Percentiles rank a stretch among this genome's conserved stretches.
Conservation (phyloP, 2,329 filamentous ascomycete species). For the Diaporthe citri region DNA sequence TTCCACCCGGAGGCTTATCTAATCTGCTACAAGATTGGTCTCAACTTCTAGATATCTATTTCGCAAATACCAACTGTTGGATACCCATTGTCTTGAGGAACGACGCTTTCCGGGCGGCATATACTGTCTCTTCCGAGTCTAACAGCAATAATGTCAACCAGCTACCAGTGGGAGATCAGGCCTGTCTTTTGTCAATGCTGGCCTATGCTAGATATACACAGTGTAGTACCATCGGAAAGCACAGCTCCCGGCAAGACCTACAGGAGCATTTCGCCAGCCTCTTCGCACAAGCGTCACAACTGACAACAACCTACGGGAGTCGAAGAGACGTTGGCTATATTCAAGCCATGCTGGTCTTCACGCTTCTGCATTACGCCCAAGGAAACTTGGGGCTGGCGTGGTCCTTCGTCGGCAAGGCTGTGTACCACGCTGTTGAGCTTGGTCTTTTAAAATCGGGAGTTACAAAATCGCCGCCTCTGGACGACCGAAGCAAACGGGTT, state of each 20-base stretch:
- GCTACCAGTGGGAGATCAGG: neutral
- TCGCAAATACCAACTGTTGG: slow-evolving; percentile 6
- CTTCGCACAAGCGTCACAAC: neutral
- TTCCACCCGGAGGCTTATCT: neutral
- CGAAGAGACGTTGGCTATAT: neutral
- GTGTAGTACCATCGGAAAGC: neutral
- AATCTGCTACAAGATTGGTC: slow-evolving; percentile 1
- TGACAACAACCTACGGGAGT: slow-evolving; percentile 4
- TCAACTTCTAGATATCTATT: slow-evolving; percentile 14
- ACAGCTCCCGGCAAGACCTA: neutral
- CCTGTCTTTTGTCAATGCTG: slow-evolving; percentile 1
- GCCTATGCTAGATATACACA: slow-evolving; percentile 14
- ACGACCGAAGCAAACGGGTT: slow-evolving; percentile 6
- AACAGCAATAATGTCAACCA: neutral
- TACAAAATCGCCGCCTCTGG: neutral
- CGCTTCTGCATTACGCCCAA: slow-evolving; percentile 6
- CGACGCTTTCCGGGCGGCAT: slow-evolving; percentile 7
- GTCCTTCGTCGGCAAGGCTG: slow-evolving; percentile 7
- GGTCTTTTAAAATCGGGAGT: neutral
- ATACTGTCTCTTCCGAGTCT: neutral
- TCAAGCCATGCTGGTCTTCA: slow-evolving; percentile 13
- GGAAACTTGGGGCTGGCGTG: slow-evolving; percentile 3
- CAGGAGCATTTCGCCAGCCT: neutral
- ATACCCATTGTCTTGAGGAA: slow-evolving; percentile 9
- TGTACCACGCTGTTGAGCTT: slow-evolving; percentile 11